Evolutionary conservation across 148 eudicot species (phyloP).

Genomic region (Chenopodium album): DNA sequence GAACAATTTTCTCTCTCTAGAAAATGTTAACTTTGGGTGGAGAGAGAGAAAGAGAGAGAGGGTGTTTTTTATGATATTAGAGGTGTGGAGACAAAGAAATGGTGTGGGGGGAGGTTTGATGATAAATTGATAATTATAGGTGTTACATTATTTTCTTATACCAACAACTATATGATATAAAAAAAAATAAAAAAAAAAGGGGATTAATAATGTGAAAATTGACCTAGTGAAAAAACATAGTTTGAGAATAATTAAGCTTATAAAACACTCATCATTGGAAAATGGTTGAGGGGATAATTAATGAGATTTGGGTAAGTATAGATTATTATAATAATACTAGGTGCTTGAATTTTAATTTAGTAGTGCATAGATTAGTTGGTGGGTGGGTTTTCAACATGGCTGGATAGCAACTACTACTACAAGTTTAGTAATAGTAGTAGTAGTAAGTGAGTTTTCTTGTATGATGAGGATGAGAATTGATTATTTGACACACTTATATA

Average conservation of each 20-base stretch:
- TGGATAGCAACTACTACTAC: background rate
- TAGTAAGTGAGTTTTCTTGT: background rate
- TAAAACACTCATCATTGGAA: conserved; percentile 9
- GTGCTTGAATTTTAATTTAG: too few relatives aligned
- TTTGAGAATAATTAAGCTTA: background rate
- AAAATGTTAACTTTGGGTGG: background rate
- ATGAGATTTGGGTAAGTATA: background rate
- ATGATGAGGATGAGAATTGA: background rate
- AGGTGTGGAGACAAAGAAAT: background rate
- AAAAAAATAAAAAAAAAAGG: too few relatives aligned
- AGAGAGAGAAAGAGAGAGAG: too few relatives aligned
- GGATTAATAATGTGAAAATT: background rate
- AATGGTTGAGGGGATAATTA: background rate
- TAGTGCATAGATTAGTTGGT: conserved; percentile 19
- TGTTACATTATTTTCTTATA: conserved; percentile 26
- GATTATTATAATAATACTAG: too few relatives aligned
- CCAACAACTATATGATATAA: conserved; percentile 1
- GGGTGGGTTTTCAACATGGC: conserved; percentile 16
- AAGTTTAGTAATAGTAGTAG: background rate
- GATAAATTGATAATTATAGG: conserved; percentile 9
- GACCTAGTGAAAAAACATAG: background rate
- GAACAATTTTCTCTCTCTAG: background rate
- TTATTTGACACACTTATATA: background rate
- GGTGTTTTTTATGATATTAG: background rate
- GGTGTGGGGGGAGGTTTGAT: background rate